These are phyloP conservation scores for Solanum clarkiae DNA, from an alignment of 257 asterid genomes.

Conservation along the genomic window DNA sequence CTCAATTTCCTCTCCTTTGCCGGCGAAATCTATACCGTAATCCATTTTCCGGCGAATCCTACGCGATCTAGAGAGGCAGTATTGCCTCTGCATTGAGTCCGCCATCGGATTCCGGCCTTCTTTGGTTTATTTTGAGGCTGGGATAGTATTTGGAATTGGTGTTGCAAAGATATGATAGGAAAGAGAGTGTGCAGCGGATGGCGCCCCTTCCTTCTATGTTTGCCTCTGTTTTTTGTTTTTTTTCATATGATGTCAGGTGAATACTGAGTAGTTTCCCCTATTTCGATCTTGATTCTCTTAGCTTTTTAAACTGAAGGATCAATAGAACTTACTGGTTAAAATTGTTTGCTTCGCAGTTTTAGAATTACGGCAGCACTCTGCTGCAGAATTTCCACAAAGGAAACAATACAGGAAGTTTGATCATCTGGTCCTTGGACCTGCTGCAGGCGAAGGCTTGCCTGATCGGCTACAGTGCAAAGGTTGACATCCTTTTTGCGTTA, in stretches of 20 bases:
- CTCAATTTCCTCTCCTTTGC: neutral
- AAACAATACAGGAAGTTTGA: conserved; percentile 42
- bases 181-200: conserved; percentile 60
- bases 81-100: neutral
- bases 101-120: neutral
- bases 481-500: neutral
- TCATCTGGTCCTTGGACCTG: conserved; percentile 74
- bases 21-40: neutral
- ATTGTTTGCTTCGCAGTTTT: conserved; percentile 35
- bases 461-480: conserved; percentile 90
- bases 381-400: conserved; percentile 15
- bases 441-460: conserved; percentile 67
- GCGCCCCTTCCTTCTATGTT: conserved; percentile 50
- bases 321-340: neutral
- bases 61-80: neutral
- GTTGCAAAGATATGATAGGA: conserved; percentile 17
- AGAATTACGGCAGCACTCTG: conserved; percentile 34
- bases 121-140: neutral
- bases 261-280: neutral
- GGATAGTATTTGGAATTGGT: neutral
- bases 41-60: neutral
- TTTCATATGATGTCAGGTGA: conserved; percentile 56
- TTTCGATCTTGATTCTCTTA: neutral
- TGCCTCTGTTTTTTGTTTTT: conserved; percentile 42
- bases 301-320: neutral